These are phyloP conservation scores for Flaveria linearis DNA, from an alignment of 129 eudicot genomes.

Conservation along the genomic window DNA sequence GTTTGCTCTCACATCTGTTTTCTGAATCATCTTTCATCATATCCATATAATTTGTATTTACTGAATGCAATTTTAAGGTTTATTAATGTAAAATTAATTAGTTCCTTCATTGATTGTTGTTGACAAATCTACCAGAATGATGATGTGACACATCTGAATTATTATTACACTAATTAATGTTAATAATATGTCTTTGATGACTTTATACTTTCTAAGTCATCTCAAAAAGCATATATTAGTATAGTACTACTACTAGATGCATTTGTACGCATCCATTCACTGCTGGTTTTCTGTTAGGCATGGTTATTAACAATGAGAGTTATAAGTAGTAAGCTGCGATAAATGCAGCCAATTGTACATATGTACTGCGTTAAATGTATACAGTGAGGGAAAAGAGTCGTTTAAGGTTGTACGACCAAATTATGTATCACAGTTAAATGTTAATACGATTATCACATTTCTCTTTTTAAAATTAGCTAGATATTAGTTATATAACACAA, in stretches of 20 bases:
- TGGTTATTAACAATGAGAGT: not conserved
- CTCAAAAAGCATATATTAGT: conserved; percentile 5
- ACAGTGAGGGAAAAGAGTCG: not conserved
- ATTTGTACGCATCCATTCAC: not conserved
- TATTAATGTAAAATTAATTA: not conserved
- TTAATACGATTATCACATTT: too few relatives aligned
- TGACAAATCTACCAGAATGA: conserved; percentile 7
- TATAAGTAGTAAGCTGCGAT: not conserved
- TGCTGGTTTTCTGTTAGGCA: not conserved
- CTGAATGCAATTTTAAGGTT: not conserved
- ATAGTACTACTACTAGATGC: not conserved
- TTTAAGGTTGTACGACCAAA: not conserved
- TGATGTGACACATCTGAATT: not conserved
- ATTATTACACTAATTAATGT: not conserved
- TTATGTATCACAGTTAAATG: too few relatives aligned
- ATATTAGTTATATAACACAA: too few relatives aligned
- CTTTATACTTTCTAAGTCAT: not conserved
- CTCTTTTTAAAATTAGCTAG: too few relatives aligned
- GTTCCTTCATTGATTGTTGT: not conserved
- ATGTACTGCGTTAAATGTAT: not conserved
- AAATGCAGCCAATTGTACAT: not conserved
- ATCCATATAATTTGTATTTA: not conserved
- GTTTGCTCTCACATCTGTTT: not conserved
- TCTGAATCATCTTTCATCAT: not conserved
- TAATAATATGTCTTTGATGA: not conserved